phyloP scores from a whole-genome alignment of 2,329 filamentous ascomycete species.

The Phoma sp. region DNA sequence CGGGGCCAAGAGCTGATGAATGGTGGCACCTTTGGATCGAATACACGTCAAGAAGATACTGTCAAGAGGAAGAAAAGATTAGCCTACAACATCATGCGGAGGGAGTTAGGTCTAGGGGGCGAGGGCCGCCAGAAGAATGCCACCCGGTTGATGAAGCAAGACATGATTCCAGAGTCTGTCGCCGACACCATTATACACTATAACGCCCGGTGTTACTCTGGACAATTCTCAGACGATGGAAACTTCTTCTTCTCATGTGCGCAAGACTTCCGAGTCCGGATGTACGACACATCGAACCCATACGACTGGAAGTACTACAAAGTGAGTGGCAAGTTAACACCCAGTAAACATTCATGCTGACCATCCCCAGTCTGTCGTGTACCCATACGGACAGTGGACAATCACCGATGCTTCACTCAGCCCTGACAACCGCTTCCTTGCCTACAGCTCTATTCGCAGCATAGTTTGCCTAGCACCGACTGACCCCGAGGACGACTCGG shows the following conservation, averaged over 20 bases:
- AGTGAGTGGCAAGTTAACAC: conserved; percentile 52
- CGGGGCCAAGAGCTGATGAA: conserved; percentile 80
- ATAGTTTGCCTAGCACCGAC: conserved; percentile 86
- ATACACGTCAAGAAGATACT: conserved; percentile 59
- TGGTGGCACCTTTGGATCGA: conserved; percentile 78
- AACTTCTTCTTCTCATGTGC: conserved; percentile 96
- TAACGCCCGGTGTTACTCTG: conserved; percentile 85
- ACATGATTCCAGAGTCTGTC: conserved; percentile 76
- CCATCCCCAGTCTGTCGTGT: conserved; percentile 74
- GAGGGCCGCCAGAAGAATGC: conserved; percentile 64
- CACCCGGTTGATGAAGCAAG: conserved; percentile 74
- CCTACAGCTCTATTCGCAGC: conserved; percentile 87
- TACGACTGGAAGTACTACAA: conserved; percentile 98
- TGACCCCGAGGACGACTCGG: conserved; percentile 79
- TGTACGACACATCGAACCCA: conserved; percentile 97
- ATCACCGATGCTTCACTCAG: conserved; percentile 92
- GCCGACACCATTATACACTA: conserved; percentile 91
- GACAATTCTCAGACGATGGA: conserved; percentile 95
- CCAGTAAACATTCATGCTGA: conserved; percentile 9
- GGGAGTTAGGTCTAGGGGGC: conserved; percentile 76
- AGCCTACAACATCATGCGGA: conserved; percentile 74
- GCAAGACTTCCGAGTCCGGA: conserved; percentile 91
- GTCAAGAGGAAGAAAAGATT: conserved; percentile 67
- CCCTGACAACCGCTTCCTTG: conserved; percentile 89
- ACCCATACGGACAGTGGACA: conserved; percentile 91